phyloP scores from a whole-genome alignment of 75 land plant genomes.

The Cupressus sempervirens region DNA sequence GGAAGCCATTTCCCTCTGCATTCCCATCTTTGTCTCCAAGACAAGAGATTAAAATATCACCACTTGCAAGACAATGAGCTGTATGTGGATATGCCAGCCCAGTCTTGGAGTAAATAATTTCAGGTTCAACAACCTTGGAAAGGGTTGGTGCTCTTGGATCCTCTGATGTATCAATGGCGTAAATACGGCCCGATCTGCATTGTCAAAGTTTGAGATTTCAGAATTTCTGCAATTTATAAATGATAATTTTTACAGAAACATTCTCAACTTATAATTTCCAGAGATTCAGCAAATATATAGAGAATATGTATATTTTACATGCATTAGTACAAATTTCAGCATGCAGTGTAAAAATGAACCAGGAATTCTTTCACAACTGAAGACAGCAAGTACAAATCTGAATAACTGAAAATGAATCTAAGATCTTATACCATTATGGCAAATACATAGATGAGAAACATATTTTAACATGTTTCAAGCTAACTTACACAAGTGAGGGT shows the following conservation, averaged over 20 bases:
- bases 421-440: neutral
- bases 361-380: neutral
- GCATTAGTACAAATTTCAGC: neutral
- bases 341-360: neutral
- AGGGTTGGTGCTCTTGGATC: constrained; percentile 73
- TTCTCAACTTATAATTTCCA: neutral
- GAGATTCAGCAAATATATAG: neutral
- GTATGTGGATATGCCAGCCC: constrained; percentile 95
- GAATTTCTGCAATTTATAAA: neutral
- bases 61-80: constrained; percentile 93
- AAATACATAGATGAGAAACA: neutral
- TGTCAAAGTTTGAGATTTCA: neutral
- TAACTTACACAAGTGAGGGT: constrained; percentile 79
- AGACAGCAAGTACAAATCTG: neutral
- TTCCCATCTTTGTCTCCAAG: constrained; percentile 92
- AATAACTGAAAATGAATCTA: neutral
- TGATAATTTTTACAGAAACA: neutral
- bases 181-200: constrained; percentile 81
- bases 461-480: neutral
- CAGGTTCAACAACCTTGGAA: constrained; percentile 82
- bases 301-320: neutral
- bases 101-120: constrained; percentile 65
- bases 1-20: constrained; percentile 87
- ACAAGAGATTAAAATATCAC: constrained; percentile 89
- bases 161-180: constrained; percentile 71